phyloP scores from a whole-genome alignment of 352 stramenopile genomes.

The Thraustochytrium striatum region DNA sequence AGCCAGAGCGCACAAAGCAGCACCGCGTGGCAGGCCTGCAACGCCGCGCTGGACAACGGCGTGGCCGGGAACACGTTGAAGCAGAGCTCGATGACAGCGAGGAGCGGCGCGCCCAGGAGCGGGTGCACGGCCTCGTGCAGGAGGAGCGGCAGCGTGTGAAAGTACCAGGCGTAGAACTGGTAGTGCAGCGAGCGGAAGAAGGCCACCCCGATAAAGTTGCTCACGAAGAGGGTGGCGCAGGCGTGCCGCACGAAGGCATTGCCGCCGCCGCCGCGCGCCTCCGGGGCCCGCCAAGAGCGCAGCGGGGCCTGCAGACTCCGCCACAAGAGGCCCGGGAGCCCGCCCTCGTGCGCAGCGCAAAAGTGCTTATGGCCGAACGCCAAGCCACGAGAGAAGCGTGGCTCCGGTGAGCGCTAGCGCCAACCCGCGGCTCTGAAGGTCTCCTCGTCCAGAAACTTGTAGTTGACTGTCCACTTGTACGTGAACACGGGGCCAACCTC shows the following conservation, averaged over 20 bases:
- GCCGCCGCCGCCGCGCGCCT: not conserved
- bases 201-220: slow-evolving; percentile 93
- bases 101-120: slow-evolving; percentile 45
- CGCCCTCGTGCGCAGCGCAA: not conserved
- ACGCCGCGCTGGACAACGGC: slow-evolving; percentile 72
- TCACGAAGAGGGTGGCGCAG: slow-evolving; percentile 75
- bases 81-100: slow-evolving; percentile 67
- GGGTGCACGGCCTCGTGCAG: slow-evolving; percentile 78
- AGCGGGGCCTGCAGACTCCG: slow-evolving; percentile 52
- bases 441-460: slow-evolving; percentile 80
- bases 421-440: slow-evolving; percentile 68
- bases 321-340: slow-evolving; percentile 13
- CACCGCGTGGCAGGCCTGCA: slow-evolving; percentile 84
- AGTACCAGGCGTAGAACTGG: slow-evolving; percentile 93
- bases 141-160: slow-evolving; percentile 87
- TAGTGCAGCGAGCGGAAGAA: slow-evolving; percentile 96
- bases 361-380: slow-evolving; percentile 15
- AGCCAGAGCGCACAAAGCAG: slow-evolving; percentile 58
- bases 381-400: slow-evolving; percentile 35
- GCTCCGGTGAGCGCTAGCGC: slow-evolving; percentile 58
- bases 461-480: slow-evolving; percentile 99
- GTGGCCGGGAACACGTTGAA: slow-evolving; percentile 95
- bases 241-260: slow-evolving; percentile 56
- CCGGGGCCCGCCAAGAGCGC: not conserved
- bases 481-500: slow-evolving; percentile 96